Percentiles rank a stretch among this genome's conserved stretches.
phyloP scores from a whole-genome alignment of 148 eudicot species.

The Rhododendron williamsianum region DNA sequence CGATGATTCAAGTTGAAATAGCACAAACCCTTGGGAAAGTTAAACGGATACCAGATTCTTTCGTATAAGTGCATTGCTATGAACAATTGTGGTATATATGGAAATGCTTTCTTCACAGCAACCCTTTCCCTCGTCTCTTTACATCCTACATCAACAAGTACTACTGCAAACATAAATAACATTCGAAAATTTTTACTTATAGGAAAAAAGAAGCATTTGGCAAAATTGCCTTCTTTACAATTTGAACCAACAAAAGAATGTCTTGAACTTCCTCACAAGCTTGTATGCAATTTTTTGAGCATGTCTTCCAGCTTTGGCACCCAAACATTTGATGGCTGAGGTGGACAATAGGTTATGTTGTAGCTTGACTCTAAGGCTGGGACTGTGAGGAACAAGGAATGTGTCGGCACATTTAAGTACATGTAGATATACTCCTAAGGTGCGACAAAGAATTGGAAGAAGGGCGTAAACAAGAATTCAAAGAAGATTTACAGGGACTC shows the following conservation, averaged over 20 bases:
- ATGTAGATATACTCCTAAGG: neutral
- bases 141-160: neutral
- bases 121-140: neutral
- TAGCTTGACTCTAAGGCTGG: neutral
- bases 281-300: neutral
- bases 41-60: neutral
- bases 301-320: neutral
- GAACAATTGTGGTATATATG: neutral
- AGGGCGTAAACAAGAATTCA: neutral
- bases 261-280: neutral
- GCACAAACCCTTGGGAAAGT: neutral
- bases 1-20: neutral
- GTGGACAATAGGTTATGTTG: neutral
- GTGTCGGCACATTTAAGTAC: neutral
- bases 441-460: neutral
- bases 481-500: constrained; percentile 5
- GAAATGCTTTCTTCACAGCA: neutral
- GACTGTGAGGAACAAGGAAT: neutral
- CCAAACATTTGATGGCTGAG: neutral
- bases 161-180: neutral
- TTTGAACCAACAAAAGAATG: neutral
- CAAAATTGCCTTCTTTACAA: neutral
- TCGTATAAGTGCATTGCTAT: neutral
- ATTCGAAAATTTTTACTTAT: neutral
- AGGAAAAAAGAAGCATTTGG: neutral